A percentile compares a stretch with the other conserved stretches of the same genome.
Conservation (phyloP, 2,329 filamentous ascomycete species). For the Rugonectria rugulosa region DNA sequence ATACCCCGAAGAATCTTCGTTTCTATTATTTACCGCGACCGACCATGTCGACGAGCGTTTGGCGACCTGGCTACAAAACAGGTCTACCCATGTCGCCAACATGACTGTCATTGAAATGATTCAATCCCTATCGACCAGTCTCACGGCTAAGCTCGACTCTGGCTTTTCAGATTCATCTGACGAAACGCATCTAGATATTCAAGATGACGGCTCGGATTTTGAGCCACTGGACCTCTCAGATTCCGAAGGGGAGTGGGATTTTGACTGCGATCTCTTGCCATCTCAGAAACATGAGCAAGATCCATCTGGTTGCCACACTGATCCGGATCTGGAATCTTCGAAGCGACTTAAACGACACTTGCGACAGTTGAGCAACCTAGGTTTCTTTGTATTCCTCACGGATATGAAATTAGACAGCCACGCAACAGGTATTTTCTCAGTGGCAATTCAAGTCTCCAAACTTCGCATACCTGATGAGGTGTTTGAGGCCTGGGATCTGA, state of each 20-base stretch:
- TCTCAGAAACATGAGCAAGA: not conserved
- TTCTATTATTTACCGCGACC: conserved; percentile 53
- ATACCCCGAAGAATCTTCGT: conserved; percentile 49
- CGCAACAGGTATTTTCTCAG: conserved; percentile 59
- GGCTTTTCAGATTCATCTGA: not conserved
- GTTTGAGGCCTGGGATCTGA: conserved; percentile 79
- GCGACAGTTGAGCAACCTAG: conserved; percentile 64
- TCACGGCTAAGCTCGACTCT: conserved; percentile 22
- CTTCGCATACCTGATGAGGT: conserved; percentile 78
- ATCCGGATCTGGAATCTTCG: not conserved
- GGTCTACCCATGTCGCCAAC: conserved; percentile 42
- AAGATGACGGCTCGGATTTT: conserved; percentile 15
- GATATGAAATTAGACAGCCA: conserved; percentile 53
- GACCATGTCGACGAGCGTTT: conserved; percentile 49
- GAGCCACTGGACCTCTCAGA: conserved; percentile 19
- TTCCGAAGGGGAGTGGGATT: conserved; percentile 23
- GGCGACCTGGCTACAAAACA: conserved; percentile 51
- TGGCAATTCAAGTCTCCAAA: conserved; percentile 74
- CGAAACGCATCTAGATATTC: not conserved
- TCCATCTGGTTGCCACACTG: not conserved
- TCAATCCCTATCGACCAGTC: conserved; percentile 20
- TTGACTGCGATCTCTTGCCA: conserved; percentile 28
- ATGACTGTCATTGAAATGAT: conserved; percentile 37
- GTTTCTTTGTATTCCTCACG: conserved; percentile 74
- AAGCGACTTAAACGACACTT: conserved; percentile 48